Conservation (phyloP, 2,329 filamentous ascomycete species). For the Alternaria tenuissima region DNA sequence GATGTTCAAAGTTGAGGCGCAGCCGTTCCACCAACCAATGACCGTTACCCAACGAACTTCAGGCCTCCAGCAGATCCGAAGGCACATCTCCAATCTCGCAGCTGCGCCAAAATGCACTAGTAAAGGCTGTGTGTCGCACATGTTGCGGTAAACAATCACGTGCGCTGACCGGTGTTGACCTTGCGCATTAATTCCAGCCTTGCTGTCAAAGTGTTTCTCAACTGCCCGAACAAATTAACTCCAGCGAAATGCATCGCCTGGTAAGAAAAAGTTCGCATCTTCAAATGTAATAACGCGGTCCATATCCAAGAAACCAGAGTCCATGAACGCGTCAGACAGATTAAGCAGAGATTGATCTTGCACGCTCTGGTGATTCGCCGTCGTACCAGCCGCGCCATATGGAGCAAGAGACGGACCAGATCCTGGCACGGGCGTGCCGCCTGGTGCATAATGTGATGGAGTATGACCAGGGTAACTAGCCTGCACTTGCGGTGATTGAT, state of each 20-base stretch:
- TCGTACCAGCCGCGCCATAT: not conserved
- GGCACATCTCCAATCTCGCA: too few species aligned
- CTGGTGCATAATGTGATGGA: conserved; percentile 11
- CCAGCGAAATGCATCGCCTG: conserved; percentile 42
- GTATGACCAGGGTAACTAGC: conserved; percentile 3
- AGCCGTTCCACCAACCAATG: too few species aligned
- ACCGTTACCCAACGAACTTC: too few species aligned
- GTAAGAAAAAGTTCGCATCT: conserved; percentile 45
- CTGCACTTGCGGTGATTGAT: not conserved
- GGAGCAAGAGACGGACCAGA: conserved; percentile 6
- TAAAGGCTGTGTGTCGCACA: too few species aligned
- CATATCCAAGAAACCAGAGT: conserved; percentile 44
- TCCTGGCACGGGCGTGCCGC: not conserved
- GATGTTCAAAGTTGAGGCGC: too few species aligned
- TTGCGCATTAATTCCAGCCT: too few species aligned
- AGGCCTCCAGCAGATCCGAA: too few species aligned
- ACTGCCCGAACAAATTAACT: not conserved
- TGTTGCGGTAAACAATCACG: too few species aligned
- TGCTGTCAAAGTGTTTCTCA: fast-evolving
- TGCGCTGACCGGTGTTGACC: too few species aligned
- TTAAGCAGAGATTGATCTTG: conserved; percentile 43
- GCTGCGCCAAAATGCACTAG: too few species aligned
- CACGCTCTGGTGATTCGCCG: conserved; percentile 24
- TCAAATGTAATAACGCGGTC: conserved; percentile 49
- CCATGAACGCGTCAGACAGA: conserved; percentile 45